Percentiles rank a stretch among this genome's conserved stretches.
Conservation (phyloP, 2,329 filamentous ascomycete species). For the Aciculosporium take region DNA sequence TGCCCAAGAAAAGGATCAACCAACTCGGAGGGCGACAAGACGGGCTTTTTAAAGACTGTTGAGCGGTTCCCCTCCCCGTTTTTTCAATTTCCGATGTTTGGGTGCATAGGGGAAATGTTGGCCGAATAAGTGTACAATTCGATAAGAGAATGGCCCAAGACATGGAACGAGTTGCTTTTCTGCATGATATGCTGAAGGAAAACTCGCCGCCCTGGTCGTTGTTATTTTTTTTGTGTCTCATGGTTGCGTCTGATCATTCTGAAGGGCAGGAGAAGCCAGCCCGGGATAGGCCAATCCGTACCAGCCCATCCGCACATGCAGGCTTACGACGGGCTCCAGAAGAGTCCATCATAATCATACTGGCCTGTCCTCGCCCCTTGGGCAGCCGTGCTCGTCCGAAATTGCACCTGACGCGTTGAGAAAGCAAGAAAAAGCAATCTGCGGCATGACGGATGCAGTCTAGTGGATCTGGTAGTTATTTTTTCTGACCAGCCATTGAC, state of each 20-base stretch:
- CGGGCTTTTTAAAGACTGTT: not conserved
- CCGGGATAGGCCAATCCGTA: not conserved
- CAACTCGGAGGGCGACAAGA: not conserved
- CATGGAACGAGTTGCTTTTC: not conserved
- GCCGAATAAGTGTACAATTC: no score
- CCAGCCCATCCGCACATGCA: constrained; percentile 1
- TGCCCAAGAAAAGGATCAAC: not conserved
- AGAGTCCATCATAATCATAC: not conserved
- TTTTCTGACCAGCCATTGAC: no score
- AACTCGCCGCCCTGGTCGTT: not conserved
- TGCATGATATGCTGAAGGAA: not conserved
- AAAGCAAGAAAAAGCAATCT: not conserved
- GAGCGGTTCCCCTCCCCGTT: not conserved
- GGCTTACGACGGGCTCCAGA: not conserved
- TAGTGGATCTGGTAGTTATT: not conserved
- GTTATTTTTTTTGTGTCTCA: not conserved
- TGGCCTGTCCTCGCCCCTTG: not conserved
- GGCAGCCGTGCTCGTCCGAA: not conserved
- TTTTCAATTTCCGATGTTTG: no score
- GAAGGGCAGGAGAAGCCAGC: not conserved
- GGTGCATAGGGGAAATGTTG: not conserved
- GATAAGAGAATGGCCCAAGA: not conserved
- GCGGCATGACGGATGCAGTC: not conserved
- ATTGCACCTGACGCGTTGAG: not conserved
- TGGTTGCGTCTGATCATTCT: not conserved